Evolutionary conservation across 108 stramenopile species (phyloP).

Genomic region (Conticribra guillardii): DNA sequence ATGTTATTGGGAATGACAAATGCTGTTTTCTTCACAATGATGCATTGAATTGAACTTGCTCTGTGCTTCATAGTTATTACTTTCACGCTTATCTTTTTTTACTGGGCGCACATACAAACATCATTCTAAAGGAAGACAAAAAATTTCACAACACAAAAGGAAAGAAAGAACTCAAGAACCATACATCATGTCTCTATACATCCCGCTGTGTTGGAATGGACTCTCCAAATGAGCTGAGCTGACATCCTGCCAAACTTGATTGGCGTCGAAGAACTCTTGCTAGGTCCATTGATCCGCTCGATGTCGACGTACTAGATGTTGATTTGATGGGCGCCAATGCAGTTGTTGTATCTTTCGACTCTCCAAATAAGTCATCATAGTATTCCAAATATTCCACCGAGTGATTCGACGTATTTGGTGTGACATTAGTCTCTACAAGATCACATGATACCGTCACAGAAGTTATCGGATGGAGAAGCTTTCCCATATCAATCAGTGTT

Average conservation of each 20-base stretch:
- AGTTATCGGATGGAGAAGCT: constrained; percentile 36
- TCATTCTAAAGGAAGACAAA: too few relatives aligned
- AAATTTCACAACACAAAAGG: too few relatives aligned
- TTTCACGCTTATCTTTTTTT: too few relatives aligned
- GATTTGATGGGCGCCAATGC: background rate
- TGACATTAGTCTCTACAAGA: background rate
- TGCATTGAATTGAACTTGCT: too few relatives aligned
- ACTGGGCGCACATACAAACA: too few relatives aligned
- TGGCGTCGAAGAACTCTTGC: constrained; percentile 29
- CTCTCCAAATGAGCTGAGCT: constrained; percentile 28
- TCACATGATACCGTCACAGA: constrained; percentile 33
- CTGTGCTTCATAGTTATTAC: too few relatives aligned
- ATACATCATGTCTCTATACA: background rate
- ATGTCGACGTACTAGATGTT: background rate
- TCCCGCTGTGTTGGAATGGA: background rate
- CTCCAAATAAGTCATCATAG: constrained; percentile 17
- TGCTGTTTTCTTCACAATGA: too few relatives aligned
- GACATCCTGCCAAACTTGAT: constrained; percentile 18
- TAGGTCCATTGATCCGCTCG: background rate
- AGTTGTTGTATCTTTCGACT: constrained; percentile 3
- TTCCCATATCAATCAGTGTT: constrained; percentile 53
- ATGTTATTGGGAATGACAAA: too few relatives aligned
- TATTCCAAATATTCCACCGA: constrained; percentile 34
- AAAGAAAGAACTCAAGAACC: too few relatives aligned
- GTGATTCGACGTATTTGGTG: background rate